Percentiles rank a stretch among this genome's conserved stretches.
Conservation (phyloP, 164 flowering plant species). For the Piper longum region DNA sequence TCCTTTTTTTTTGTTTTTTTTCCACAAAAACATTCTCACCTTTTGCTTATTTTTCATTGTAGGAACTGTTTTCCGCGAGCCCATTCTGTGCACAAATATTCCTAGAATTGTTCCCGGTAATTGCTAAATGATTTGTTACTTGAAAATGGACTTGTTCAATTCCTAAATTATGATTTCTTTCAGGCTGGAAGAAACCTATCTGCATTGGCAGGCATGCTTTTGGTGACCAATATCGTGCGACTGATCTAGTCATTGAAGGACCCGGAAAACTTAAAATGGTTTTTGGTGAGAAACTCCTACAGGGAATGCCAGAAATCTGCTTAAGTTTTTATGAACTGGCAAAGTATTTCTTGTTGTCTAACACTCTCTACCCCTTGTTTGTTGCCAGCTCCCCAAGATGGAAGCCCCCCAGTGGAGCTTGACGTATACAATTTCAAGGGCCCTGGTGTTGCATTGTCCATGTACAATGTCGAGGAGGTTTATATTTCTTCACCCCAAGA, state of each 20-base stretch:
- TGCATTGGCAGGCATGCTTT: constrained; percentile 99
- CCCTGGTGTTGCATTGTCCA: constrained; percentile 85
- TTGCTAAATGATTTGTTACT: neutral
- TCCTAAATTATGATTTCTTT: neutral
- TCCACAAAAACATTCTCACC: neutral
- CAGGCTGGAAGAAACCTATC: constrained; percentile 95
- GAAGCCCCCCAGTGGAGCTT: constrained; percentile 47
- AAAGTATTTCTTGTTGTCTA: neutral
- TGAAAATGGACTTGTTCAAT: neutral
- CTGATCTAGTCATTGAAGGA: constrained; percentile 63
- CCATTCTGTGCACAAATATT: constrained; percentile 75
- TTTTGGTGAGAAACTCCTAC: constrained; percentile 46
- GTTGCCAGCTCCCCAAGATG: constrained; percentile 58
- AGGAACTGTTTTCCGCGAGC: constrained; percentile 99
- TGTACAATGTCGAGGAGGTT: constrained; percentile 98
- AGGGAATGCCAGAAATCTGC: neutral
- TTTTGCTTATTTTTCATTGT: constrained; percentile 3
- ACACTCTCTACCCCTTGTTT: constrained; percentile 2
- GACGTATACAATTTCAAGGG: constrained; percentile 81
- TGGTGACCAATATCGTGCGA: constrained; percentile 98
- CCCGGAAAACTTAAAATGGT: constrained; percentile 96
- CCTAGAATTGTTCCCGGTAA: constrained; percentile 81
- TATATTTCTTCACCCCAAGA: constrained; percentile 3
- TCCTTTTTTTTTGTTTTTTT: neutral
- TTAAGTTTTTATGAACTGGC: neutral